Base-by-base conservation (phyloP, 1,284 basidiomycete genomes). In the Binderoboletus segoi region DNA sequence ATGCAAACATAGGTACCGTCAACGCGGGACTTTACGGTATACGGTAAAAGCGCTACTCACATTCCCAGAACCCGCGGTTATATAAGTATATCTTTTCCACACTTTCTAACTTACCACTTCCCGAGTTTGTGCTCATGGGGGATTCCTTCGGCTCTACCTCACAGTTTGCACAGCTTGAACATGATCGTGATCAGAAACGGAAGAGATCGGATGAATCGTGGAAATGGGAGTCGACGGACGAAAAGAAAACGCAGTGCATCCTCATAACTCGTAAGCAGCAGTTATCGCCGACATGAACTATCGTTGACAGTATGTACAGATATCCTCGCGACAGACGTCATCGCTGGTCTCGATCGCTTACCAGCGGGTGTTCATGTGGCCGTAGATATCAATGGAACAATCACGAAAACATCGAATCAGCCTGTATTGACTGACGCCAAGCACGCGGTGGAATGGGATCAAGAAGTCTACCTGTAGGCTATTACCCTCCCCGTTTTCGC, bases 1-100 rank as follows among this genome's bases (percentile, higher is more conserved):
- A 54, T 55, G 16, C 50, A 54, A 66, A 57, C 53, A 63, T 53
- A 65, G 50, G 43, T 40, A 46, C 40, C 35, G 42, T 44, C 26
- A 32, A 35, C 10, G 10, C 46, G 32, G 47, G 37, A 20, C 41
- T 30, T 49, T 49, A 40, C 35, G 48, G 48, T 23, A 48, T 49
- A 40, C 40, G 48, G 26, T n/a, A 23, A 40, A 40, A 21, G n/a
- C 20, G 26, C 24, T 35, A 18, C 48, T 40, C 10, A 48, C 48
- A 26, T 48, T 48, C 47, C 37, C 37, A 40, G 37, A 49, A 30
- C 26, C n/a, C 11, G 33, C 12, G 21, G 21, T 24, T 35, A 23
- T 26, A 24, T n/a, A 30, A 30, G 10, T 30, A 15, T 40, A 21
- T 18, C 11, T 40, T 28, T 49, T 45, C 24, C 43, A 24, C 37